These are phyloP conservation scores for Solanum neorickii DNA, from an alignment of 257 asterid species.

Conservation along the genomic window DNA sequence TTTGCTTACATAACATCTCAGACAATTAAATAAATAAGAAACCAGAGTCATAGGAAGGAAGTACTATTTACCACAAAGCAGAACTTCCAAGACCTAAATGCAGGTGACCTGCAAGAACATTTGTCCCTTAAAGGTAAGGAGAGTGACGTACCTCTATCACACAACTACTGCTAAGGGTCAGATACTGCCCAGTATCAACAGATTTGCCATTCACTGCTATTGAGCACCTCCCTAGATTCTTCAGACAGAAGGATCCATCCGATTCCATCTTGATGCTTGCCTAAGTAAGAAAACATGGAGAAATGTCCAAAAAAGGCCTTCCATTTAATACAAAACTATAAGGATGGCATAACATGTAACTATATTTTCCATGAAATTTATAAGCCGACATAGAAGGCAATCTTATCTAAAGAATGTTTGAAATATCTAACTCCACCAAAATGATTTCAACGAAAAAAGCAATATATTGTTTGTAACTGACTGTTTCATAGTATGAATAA, in stretches of 20 bases:
- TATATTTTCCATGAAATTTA: background rate
- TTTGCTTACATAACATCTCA: background rate
- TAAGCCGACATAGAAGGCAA: background rate
- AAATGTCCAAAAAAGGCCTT: background rate
- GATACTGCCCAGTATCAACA: slow-evolving; percentile 56
- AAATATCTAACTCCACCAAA: background rate
- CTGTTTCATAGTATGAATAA: background rate
- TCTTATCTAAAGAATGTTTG: background rate
- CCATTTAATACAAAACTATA: background rate
- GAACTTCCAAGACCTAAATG: background rate
- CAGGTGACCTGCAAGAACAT: background rate
- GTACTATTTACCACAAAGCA: background rate
- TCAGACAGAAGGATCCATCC: slow-evolving; percentile 71
- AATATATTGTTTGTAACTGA: background rate
- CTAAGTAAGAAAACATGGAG: slow-evolving; percentile 20
- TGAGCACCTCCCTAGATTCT: slow-evolving; percentile 77
- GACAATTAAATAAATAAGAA: background rate
- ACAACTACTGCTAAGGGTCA: slow-evolving; percentile 58
- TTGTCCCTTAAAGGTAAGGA: background rate
- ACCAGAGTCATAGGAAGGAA: background rate
- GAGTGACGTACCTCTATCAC: slow-evolving; percentile 69
- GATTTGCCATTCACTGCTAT: slow-evolving; percentile 64
- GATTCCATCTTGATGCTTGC: slow-evolving; percentile 85
- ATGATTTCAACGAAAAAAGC: background rate
- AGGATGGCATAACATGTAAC: background rate